phyloP scores from a whole-genome alignment of 306 rosid species.

The Vigna hirtella region DNA sequence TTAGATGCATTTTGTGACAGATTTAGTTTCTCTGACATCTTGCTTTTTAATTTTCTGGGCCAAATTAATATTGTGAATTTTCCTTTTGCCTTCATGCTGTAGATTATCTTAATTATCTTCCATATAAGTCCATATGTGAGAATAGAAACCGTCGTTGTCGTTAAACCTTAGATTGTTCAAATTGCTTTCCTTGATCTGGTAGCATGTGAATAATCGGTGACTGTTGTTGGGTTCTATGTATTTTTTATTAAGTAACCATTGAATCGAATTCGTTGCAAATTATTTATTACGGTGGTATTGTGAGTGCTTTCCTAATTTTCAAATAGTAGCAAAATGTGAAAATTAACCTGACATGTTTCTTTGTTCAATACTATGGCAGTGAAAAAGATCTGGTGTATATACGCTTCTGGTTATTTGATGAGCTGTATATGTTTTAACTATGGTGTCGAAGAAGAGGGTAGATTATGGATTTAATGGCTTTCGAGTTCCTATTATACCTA shows the following conservation, averaged over 20 bases:
- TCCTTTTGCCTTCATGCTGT: conserved; percentile 22
- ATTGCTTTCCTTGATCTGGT: conserved; percentile 14
- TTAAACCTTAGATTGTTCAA: conserved; percentile 31
- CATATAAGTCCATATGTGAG: not conserved
- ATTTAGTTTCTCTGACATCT: conserved; percentile 26
- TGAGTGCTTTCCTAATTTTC: conserved; percentile 25
- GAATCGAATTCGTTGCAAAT: conserved; percentile 14
- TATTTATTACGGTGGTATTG: conserved; percentile 7
- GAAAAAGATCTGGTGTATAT: conserved; percentile 50
- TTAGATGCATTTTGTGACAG: conserved; percentile 21
- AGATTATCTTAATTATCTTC: conserved; percentile 10
- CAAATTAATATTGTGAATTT: conserved; percentile 15
- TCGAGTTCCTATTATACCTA: conserved; percentile 72
- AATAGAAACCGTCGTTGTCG: conserved; percentile 14
- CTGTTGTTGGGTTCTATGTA: conserved; percentile 10
- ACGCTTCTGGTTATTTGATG: conserved; percentile 64
- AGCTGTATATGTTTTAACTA: conserved; percentile 63
- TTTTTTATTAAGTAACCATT: not conserved
- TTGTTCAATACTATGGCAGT: conserved; percentile 56
- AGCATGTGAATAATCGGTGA: not conserved
- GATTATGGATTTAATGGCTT: conserved; percentile 72
- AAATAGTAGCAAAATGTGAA: conserved; percentile 22
- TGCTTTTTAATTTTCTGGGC: conserved; percentile 8
- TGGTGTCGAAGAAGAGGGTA: conserved; percentile 86
- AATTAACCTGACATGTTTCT: conserved; percentile 41